These are phyloP conservation scores for Aspergillus fischeri DNA, from an alignment of 2,329 filamentous ascomycete genomes.

Conservation along the genomic window DNA sequence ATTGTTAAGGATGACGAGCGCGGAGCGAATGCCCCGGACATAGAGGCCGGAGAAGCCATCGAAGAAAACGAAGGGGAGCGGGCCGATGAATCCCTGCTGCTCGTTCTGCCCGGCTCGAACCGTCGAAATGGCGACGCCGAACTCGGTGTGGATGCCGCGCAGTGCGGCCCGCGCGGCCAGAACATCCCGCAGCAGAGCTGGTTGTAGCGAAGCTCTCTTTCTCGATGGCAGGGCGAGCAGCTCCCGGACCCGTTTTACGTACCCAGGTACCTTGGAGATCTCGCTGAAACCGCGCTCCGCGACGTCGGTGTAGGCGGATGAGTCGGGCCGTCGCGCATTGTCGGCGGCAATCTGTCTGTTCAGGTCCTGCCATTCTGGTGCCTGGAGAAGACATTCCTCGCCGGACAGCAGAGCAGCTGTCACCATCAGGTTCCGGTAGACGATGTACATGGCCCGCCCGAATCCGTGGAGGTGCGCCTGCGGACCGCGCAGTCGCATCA, in stretches of 20 bases:
- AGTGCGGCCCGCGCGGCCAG: constrained; percentile 18
- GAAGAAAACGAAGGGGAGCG: constrained; percentile 19
- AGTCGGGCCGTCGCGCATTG: constrained; percentile 25
- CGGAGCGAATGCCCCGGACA: constrained; percentile 17
- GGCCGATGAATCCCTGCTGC: constrained; percentile 17
- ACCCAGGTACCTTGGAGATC: constrained; percentile 25
- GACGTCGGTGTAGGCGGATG: constrained; percentile 27
- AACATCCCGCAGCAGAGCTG: constrained; percentile 14
- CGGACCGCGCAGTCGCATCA: constrained; percentile 34
- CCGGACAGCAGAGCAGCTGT: constrained; percentile 30
- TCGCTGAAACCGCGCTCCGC: constrained; percentile 27
- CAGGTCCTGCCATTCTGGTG: constrained; percentile 33
- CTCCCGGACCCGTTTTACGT: constrained; percentile 18
- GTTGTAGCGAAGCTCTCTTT: constrained; percentile 7
- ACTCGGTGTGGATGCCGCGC: constrained; percentile 23
- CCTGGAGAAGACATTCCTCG: constrained; percentile 32
- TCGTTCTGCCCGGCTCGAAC: constrained; percentile 14
- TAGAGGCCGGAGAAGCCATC: constrained; percentile 17
- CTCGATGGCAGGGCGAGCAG: constrained; percentile 6
- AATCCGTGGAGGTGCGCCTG: constrained; percentile 30
- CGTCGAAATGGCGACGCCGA: constrained; percentile 21
- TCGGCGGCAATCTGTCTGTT: constrained; percentile 24
- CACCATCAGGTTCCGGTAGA: constrained; percentile 34
- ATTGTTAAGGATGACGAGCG: constrained; percentile 18
- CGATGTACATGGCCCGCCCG: constrained; percentile 32